Evolutionary conservation across 805 yeast genomes (phyloP), one percentile per base, ranked within the genome.

Genomic region (Danielia reshetovae): DNA sequence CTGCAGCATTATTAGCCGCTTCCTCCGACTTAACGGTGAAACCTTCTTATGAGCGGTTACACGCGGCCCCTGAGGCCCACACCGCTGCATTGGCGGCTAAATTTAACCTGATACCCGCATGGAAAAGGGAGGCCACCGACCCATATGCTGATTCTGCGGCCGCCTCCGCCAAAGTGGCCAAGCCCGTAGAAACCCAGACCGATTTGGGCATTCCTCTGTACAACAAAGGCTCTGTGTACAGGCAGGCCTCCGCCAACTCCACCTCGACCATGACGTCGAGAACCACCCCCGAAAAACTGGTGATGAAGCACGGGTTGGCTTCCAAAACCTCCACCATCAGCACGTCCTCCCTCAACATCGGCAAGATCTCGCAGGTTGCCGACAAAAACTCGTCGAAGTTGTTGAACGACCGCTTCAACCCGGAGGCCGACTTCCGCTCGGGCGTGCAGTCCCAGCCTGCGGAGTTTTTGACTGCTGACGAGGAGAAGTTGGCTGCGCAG

Each of bases 1-100:
- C 83, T 5, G 90, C 94, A 31, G 93, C 93, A 1, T 62, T 81
- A 35, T 65, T 82, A 42, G 94, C 93, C 2, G 75, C 85, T 5
- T 74, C 79, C 9, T 61, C 83, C 2, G 84, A 79, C 55, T 66
- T 79, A 29, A 70, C 78, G 2, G 75, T 81, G 24, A 74, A 72
- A 42, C 78, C 86, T 10, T 45, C 65, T 10, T 83, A 81, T 55
- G 80, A 77, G 55, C 64, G 89, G 40, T 25, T 32, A 26, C 55
- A 72, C 10, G 72, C 79, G 12, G 68, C 80, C 6, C 62, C 53
- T 6, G 85, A 77, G 34, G 85, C 85, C 11, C 84, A 81, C 25
- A 70, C 73, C 16, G 86, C 86, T 32, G 86, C 87, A 2, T 50
- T 52, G 31, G 69, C 70, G 7, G 72, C 69, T 32, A 62, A 49